Evolutionary conservation across 306 rosid genomes (phyloP), one percentile per base, ranked within the genome.

Genomic region (Casuarina equisetifolia): DNA sequence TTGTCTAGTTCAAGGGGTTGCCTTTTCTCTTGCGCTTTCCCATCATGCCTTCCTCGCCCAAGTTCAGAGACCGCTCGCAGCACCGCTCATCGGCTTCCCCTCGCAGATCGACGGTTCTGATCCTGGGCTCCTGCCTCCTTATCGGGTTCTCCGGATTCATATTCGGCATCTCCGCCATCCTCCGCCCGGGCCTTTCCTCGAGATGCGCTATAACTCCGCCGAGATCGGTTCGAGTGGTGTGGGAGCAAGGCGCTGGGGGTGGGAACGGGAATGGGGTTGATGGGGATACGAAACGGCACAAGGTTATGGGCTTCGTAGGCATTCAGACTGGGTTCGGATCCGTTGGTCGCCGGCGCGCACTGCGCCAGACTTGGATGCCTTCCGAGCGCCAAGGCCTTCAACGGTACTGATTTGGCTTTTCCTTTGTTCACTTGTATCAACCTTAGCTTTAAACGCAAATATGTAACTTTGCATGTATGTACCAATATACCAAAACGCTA

Each of bases 321-420:
- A 85, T 95, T 80, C 92, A 88, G 6, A 95, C 99, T 5, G 99
- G 99, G 3, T 95, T 92, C 71, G 85, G 85, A 78, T 95, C 99
- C 32, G 91, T 62, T 4, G 97, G 97, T 5, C 83, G 99, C 59
- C 82, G 99, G 51, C 75, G 19, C 1, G 72, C 99, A 1, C 69
- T 95, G 87, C 85, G 99, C 78, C 89, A 86, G 73, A 95, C 99
- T 78, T 95, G 99, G 99, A 84, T 92, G 80, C 99, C 97, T 44
- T 86, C 97, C 7, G 94, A 95, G 88, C 87, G 82, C n/a, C 85
- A 86, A 74, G 90, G 90, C 5, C 96, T 95, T 48, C 85, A 87
- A 84, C 84, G 99, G 99, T 92, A 84, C 68, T 32, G 6, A 68
- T 73, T 45, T 46, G n/a, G 3, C 76, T 58, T 36, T 43, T 17